Evolutionary conservation across 805 yeast genomes (phyloP).

Genomic region (Candida verbasci): DNA sequence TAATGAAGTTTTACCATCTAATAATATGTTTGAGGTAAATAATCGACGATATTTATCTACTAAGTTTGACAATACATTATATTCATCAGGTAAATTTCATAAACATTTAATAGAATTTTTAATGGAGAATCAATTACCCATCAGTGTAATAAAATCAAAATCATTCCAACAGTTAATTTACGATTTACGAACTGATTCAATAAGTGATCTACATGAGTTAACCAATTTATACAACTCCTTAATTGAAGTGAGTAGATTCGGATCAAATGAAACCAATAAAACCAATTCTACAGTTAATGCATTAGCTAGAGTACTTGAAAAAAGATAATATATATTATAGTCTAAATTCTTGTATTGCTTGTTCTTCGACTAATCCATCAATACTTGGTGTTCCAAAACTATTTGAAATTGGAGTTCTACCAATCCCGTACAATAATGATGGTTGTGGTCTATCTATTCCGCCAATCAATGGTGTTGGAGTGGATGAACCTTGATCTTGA

Average conservation of each 20-base stretch:
- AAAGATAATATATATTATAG: conserved; percentile 11
- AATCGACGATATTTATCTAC: conserved; percentile 10
- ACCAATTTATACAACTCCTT: conserved; percentile 41
- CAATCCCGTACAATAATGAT: conserved; percentile 40
- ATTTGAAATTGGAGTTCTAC: conserved; percentile 34
- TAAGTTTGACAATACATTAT: conserved; percentile 39
- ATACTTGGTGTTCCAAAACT: conserved; percentile 19
- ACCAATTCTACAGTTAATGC: not conserved
- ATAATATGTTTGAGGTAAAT: not conserved
- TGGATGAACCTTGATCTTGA: conserved; percentile 15
- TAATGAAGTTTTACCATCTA: not conserved
- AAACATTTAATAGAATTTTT: conserved; percentile 47
- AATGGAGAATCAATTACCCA: conserved; percentile 48
- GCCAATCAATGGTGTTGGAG: conserved; percentile 5
- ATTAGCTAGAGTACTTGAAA: conserved; percentile 3
- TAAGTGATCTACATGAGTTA: conserved; percentile 44
- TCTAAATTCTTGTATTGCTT: conserved; percentile 29
- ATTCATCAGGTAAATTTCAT: conserved; percentile 45
- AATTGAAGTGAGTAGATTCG: conserved; percentile 38
- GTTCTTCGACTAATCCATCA: conserved; percentile 27
- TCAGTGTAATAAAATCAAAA: conserved; percentile 44
- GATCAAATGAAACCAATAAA: conserved; percentile 1
- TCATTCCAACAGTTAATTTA: conserved; percentile 49
- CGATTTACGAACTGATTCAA: conserved; percentile 46
- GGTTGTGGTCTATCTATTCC: conserved; percentile 14